Base-by-base conservation (phyloP, 345 rosid species). In the Schrenkiella parvula region DNA sequence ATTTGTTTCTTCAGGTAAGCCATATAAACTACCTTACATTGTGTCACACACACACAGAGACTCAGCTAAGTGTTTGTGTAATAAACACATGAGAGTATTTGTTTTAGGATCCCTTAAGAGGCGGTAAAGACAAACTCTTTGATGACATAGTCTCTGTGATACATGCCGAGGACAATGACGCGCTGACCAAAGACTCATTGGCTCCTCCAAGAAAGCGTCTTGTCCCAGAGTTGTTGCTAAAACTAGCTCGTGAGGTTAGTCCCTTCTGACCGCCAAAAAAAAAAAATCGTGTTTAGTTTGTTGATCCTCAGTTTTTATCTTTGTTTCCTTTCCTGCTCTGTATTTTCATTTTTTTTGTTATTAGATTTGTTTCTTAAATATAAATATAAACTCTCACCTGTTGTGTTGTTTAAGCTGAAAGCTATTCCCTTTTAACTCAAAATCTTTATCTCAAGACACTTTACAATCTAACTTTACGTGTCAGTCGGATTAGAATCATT, bases 51-150 rank as follows among this genome's bases (percentile, higher is more conserved):
- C 57, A 53, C 57, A 32, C 22, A 38, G 0, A 31, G 28, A 31
- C n/a, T 46, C 34, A 35, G 46, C 68, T 41, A 14, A 32, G 48
- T 60, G 56, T 12, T 6, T 12, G 32, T 19, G 39, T 38, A 66
- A 29, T 22, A 61, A 60, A 43, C 10, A 6, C 11, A 18, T 60
- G 74, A 22, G 47, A 26, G 14, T 59, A 1, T 26, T 17, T 68
- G 51, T 52, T 71, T 1, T 67, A 95, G 99, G 97, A 89, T 85
- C 99, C 99, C 3, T 82, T 95, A 76, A 84, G 99, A 84, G 99
- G 97, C 0, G 97, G 99, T 47, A 75, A 84, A 78, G 99, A 95
- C 48, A 85, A 89, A 50, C 72, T 89, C 74, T 95, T 91, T 31
- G 87, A 91, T 56, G 89, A 88, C 69, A 43, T 95, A 53, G 84